Evolutionary conservation across 495 filamentous ascomycete species (phyloP), one percentile per base, ranked within the genome.

Genomic region (Penicillium coprophilum): DNA sequence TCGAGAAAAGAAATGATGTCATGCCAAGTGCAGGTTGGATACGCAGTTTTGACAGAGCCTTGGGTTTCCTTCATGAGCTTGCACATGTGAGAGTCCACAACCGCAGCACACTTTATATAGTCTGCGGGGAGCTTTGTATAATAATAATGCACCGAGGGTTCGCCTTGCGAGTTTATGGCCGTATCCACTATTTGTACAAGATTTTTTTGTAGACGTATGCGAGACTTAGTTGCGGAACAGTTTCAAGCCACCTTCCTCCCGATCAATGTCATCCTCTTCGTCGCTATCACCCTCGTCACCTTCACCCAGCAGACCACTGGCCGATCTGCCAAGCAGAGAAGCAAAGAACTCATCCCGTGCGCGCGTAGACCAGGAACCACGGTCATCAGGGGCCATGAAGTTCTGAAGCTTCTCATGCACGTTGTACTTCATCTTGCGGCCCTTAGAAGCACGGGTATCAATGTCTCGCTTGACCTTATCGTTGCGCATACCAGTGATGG

Each of bases 381-480:
- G 75, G 66, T 96, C 89, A 68, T 96, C 89, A 0, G 93, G 88
- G 28, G 91, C 92, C 92, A 97, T 96, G 67, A 97, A 97, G 74
- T 97, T 97, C 77, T 94, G 89, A 58, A 98, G 71, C 72, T 96
- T 97, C 76, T 97, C 92, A 64, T 97, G 93, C 17, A 97, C 91
- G 45, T 87, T 90, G 72, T 89, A 97, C 43, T 88, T 77, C 83
- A 98, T 82, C 74, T 96, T 98, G 49, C 94, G 77, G 6, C 94
- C 94, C 75, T 97, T 97, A 63, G 91, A 96, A 11, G 95, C 95
- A 61, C 91, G 93, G 15, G 91, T 91, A 73, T 98, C 94, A 17
- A 97, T 87, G 32, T 85, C 79, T 60, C 90, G 88, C 73, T 87
- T 87, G 19, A 85, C 84, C 69, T 92, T 94, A 47, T 87, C 88